Conservation (phyloP, 257 asterid genomes). For the Rauvolfia tetraphylla region DNA sequence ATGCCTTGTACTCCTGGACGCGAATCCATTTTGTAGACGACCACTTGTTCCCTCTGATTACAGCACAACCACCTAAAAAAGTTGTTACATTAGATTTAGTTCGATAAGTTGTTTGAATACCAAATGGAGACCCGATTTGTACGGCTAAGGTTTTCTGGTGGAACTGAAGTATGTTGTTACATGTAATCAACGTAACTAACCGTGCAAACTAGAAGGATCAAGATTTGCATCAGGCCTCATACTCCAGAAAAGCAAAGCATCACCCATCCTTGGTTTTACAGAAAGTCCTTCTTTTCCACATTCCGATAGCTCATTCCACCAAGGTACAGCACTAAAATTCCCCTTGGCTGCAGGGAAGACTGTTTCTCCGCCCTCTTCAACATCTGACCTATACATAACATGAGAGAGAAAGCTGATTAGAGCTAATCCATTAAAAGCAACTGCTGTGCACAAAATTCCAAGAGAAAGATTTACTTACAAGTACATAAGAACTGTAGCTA, state of each 20-base stretch:
- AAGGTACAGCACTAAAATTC: slow-evolving; percentile 73
- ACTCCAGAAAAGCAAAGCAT: slow-evolving; percentile 98
- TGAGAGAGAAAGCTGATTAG: not conserved
- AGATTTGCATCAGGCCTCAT: slow-evolving; percentile 86
- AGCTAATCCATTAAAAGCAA: not conserved
- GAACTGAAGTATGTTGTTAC: not conserved
- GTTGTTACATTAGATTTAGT: not conserved
- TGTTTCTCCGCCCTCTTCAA: slow-evolving; percentile 99
- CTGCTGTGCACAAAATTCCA: not conserved
- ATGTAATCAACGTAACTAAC: slow-evolving; percentile 40
- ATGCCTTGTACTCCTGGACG: slow-evolving; percentile 65
- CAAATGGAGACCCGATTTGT: not conserved
- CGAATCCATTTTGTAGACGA: slow-evolving; percentile 98
- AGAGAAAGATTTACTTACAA: slow-evolving; percentile 53
- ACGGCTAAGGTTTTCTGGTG: not conserved
- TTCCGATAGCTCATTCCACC: slow-evolving; percentile 95
- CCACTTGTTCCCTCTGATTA: slow-evolving; percentile 94
- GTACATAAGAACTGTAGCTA: slow-evolving; percentile 95
- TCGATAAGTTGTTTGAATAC: not conserved
- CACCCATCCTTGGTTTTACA: slow-evolving; percentile 91
- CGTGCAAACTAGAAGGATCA: slow-evolving; percentile 95
- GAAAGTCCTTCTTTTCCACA: slow-evolving; percentile 92
- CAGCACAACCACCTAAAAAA: slow-evolving; percentile 78
- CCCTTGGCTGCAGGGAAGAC: slow-evolving; percentile 94
- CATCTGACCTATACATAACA: slow-evolving; percentile 68